Evolutionary conservation across 2,329 filamentous ascomycete species (phyloP).

Genomic region (Scedosporium dehoogii): DNA sequence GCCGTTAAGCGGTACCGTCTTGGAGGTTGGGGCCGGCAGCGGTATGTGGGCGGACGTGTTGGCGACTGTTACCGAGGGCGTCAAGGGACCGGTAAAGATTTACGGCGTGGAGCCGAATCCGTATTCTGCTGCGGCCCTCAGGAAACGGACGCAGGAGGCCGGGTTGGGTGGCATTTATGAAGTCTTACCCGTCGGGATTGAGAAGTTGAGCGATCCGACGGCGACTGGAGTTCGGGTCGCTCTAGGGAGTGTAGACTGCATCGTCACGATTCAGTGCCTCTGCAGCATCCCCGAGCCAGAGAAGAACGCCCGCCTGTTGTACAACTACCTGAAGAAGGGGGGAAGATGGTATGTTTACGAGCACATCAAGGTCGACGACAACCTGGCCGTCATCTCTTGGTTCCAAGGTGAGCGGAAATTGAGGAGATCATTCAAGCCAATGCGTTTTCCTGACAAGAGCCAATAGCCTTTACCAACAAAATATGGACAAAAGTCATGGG

Average conservation of each 20-base stretch:
- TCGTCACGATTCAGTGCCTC: slow-evolving; percentile 51
- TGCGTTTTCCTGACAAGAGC: background rate
- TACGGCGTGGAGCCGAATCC: slow-evolving; percentile 57
- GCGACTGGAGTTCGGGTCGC: slow-evolving; percentile 36
- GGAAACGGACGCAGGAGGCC: slow-evolving; percentile 34
- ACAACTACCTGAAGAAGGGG: slow-evolving; percentile 48
- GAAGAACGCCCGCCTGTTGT: slow-evolving; percentile 43
- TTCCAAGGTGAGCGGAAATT: slow-evolving; percentile 29
- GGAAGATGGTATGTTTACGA: slow-evolving; percentile 55
- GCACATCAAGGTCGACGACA: slow-evolving; percentile 37
- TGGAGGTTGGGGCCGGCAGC: slow-evolving; percentile 53
- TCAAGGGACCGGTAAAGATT: slow-evolving; percentile 25
- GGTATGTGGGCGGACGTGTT: slow-evolving; percentile 53
- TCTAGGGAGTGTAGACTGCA: slow-evolving; percentile 45
- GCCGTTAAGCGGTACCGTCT: slow-evolving; percentile 38
- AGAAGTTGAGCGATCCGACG: slow-evolving; percentile 36
- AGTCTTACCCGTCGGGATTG: slow-evolving; percentile 52
- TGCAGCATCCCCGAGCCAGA: slow-evolving; percentile 54
- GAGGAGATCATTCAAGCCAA: background rate
- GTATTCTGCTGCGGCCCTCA: slow-evolving; percentile 39
- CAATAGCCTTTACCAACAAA: slow-evolving; percentile 27
- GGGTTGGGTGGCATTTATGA: slow-evolving; percentile 49
- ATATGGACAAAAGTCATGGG: slow-evolving; percentile 32
- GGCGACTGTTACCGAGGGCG: slow-evolving; percentile 22
- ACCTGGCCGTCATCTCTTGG: slow-evolving; percentile 20